Conservation (phyloP, 192 early-diverging fungal genomes). For the Coemansia reversa region DNA sequence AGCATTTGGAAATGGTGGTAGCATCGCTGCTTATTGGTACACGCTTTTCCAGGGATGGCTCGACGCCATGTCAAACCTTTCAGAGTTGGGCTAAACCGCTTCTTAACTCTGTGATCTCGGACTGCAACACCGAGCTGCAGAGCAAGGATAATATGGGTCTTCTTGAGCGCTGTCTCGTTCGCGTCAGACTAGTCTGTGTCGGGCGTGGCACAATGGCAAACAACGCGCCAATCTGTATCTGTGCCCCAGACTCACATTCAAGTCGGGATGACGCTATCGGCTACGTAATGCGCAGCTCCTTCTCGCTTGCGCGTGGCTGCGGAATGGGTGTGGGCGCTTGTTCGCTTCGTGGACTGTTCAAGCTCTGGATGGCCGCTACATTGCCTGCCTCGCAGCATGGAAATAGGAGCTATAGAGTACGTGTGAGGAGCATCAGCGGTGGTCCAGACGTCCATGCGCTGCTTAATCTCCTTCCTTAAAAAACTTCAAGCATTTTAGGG, state of each 20-base stretch:
- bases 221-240: slow-evolving; percentile 36
- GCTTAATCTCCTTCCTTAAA: slow-evolving; percentile 17
- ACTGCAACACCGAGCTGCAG: not conserved
- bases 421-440: slow-evolving; percentile 27
- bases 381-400: not conserved
- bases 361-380: slow-evolving; percentile 5
- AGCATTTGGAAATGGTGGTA: slow-evolving; percentile 9
- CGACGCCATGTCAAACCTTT: slow-evolving; percentile 8
- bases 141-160: not conserved
- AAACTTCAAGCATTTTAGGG: not conserved
- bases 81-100: slow-evolving; percentile 35
- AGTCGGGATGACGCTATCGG: slow-evolving; percentile 27
- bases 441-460: slow-evolving; percentile 26
- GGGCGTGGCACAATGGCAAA: slow-evolving; percentile 39
- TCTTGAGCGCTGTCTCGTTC: slow-evolving; percentile 32
- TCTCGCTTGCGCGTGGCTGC: slow-evolving; percentile 49
- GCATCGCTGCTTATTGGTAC: not conserved
- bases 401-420: slow-evolving; percentile 2
- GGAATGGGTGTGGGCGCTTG: slow-evolving; percentile 49
- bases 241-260: not conserved
- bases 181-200: slow-evolving; percentile 39
- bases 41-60: not conserved
- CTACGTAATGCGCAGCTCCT: slow-evolving; percentile 45
- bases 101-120: slow-evolving; percentile 2
- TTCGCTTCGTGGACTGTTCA: slow-evolving; percentile 41